Conservation (phyloP, 1,139 yeast genomes). For the Sugiyamaella grinbergsii region DNA sequence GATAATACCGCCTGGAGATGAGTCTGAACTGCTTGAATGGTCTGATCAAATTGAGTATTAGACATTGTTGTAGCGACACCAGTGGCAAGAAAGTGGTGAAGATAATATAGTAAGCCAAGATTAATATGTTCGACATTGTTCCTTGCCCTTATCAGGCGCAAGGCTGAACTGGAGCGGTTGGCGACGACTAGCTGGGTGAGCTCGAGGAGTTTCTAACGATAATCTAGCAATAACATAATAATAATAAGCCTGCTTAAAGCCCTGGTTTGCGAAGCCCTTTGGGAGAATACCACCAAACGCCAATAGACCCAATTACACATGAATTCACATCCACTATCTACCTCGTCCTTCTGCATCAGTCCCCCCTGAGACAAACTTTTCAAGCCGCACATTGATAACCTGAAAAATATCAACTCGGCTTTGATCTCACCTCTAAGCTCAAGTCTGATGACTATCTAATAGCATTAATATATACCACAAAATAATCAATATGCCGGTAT, state of each 20-base stretch:
- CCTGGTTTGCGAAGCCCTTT: no score
- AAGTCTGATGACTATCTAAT: no score
- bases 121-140: neutral
- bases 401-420: neutral
- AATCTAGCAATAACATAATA: no score
- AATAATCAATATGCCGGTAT: neutral
- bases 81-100: neutral
- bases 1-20: conserved; percentile 10
- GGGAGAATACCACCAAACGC: no score
- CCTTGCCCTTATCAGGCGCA: neutral
- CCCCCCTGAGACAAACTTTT: no score
- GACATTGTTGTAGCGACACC: neutral
- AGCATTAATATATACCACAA: neutral
- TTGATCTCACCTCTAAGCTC: neutral
- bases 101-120: no score
- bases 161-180: neutral
- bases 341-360: no score
- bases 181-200: no score
- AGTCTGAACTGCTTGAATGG: conserved; percentile 1
- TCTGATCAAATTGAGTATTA: conserved; percentile 1
- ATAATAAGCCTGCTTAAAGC: no score
- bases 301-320: no score
- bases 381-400: neutral
- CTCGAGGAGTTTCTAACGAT: no score
- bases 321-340: no score